Conservation (phyloP, 305 asterid species). For the Fraxinus latifolia region DNA sequence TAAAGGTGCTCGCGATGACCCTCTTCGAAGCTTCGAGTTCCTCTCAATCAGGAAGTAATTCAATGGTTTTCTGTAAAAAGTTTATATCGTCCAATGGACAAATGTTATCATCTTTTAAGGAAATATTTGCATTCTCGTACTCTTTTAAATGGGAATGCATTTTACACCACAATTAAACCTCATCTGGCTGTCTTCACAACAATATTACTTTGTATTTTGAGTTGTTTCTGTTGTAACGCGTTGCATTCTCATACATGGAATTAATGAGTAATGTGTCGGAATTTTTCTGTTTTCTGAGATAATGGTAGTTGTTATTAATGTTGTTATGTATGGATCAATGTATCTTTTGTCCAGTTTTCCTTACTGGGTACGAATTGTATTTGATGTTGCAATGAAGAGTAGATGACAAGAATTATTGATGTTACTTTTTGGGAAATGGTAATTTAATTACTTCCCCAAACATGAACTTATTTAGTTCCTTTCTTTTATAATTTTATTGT, state of each 20-base stretch:
- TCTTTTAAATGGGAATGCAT: constrained; percentile 41
- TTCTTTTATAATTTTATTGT: background rate
- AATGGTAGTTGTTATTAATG: background rate
- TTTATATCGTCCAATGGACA: constrained; percentile 8
- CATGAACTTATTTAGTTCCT: background rate
- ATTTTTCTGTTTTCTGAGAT: background rate
- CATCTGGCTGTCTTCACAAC: background rate
- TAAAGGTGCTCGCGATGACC: constrained; percentile 71
- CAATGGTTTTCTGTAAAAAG: constrained; percentile 22
- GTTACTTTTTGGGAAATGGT: background rate
- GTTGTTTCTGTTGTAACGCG: constrained; percentile 14
- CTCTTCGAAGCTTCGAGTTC: constrained; percentile 95
- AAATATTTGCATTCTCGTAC: constrained; percentile 5
- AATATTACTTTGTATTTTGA: constrained; percentile 12
- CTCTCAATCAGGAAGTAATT: constrained; percentile 78
- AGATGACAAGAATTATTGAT: background rate
- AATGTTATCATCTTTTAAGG: constrained; percentile 18
- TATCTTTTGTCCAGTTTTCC: background rate
- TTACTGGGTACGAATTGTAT: background rate
- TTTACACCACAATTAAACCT: background rate
- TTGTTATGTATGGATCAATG: background rate
- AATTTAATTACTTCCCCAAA: background rate
- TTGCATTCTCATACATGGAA: background rate
- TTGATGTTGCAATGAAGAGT: background rate
- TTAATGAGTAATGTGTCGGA: background rate